phyloP scores from a whole-genome alignment of 352 stramenopile genomes.

The Phytophthora tentaculata region DNA sequence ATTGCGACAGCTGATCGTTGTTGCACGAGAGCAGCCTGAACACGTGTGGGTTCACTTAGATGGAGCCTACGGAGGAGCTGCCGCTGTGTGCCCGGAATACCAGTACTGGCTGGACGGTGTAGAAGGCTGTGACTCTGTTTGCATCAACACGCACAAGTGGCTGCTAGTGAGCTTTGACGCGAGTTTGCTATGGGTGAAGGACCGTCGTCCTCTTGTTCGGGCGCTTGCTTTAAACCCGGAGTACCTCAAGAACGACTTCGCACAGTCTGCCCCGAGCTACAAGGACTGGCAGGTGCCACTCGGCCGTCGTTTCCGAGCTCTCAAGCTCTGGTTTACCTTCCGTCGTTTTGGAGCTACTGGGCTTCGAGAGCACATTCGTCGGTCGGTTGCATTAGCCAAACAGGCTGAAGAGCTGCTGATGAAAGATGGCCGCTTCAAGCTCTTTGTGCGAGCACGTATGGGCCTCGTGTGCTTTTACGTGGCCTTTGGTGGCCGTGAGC shows the following conservation, averaged over 20 bases:
- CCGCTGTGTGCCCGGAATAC: constrained; percentile 60
- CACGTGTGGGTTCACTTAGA: constrained; percentile 72
- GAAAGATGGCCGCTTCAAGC: constrained; percentile 55
- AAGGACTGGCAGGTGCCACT: constrained; percentile 83
- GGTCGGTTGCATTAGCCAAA: constrained; percentile 53
- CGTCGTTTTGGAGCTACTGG: constrained; percentile 65
- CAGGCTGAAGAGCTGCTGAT: constrained; percentile 47
- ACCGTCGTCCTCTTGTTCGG: constrained; percentile 58
- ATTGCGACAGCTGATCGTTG: constrained; percentile 43
- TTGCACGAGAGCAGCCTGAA: constrained; percentile 45
- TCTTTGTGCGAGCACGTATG: constrained; percentile 58
- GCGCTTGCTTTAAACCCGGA: constrained; percentile 64
- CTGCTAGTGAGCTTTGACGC: constrained; percentile 72
- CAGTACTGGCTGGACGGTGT: constrained; percentile 54
- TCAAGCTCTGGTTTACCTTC: constrained; percentile 81
- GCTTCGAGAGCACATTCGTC: constrained; percentile 60
- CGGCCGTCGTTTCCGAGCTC: constrained; percentile 66
- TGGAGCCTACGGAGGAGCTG: constrained; percentile 65
- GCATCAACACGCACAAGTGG: constrained; percentile 84
- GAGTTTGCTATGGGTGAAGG: constrained; percentile 68
- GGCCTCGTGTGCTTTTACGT: constrained; percentile 71
- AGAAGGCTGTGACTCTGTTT: constrained; percentile 72
- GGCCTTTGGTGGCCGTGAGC: constrained; percentile 47
- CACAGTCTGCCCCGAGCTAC: constrained; percentile 57
- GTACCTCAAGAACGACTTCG: constrained; percentile 82